A percentile compares a stretch with the other conserved stretches of the same genome.
phyloP scores from a whole-genome alignment of 495 filamentous ascomycete species.

The Aspergillus indologenus region DNA sequence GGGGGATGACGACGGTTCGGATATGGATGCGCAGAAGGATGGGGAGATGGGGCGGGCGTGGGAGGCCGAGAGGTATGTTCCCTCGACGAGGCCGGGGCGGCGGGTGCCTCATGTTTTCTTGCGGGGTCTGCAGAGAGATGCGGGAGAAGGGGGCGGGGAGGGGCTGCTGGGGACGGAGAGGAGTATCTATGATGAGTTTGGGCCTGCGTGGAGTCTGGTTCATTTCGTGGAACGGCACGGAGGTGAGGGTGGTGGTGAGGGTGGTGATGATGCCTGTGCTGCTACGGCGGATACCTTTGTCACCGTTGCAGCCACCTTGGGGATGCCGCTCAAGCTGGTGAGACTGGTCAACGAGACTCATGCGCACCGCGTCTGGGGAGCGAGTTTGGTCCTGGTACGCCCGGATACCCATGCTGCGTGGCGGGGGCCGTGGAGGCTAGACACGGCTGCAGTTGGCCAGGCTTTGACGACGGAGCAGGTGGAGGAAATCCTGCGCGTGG shows the following conservation, averaged over 20 bases:
- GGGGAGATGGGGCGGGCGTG: conserved; percentile 7
- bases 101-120: conserved; percentile 35
- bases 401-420: conserved; percentile 25
- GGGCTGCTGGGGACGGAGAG: conserved; percentile 5
- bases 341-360: conserved; percentile 11
- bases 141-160: no score
- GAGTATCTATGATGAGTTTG: conserved; percentile 29
- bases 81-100: conserved; percentile 28
- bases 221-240: conserved; percentile 18
- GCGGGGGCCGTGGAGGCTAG: conserved; percentile 8
- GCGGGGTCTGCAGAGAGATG: conserved; percentile 9
- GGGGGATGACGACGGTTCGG: background rate
- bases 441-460: background rate
- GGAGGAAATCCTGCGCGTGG: background rate
- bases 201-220: conserved; percentile 26
- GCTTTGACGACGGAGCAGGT: background rate
- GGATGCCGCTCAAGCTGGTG: conserved; percentile 12
- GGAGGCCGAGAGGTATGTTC: conserved; percentile 17
- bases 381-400: conserved; percentile 18
- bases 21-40: background rate
- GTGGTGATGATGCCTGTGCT: background rate
- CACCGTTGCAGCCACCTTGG: background rate
- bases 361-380: conserved; percentile 16
- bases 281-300: background rate
- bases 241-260: background rate